These are phyloP conservation scores for Ilyonectria destructans DNA, from an alignment of 2,329 filamentous ascomycete genomes.

Conservation along the genomic window DNA sequence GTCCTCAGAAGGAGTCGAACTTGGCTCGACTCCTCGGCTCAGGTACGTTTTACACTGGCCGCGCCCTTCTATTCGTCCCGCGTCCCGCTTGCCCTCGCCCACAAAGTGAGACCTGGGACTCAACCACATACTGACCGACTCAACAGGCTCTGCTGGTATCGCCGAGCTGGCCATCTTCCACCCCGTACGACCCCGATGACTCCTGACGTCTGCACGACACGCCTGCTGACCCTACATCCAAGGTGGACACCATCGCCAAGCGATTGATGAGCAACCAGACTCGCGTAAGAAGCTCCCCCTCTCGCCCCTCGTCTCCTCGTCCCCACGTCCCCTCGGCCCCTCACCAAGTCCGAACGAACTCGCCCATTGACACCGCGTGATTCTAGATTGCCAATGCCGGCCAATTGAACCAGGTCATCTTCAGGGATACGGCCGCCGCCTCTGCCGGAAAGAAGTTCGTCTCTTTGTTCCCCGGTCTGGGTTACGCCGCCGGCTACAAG, in stretches of 20 bases:
- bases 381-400: conserved; percentile 56
- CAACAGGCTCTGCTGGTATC: conserved; percentile 90
- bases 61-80: background rate
- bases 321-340: background rate
- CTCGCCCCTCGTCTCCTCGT: background rate
- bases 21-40: conserved; percentile 91
- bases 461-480: conserved; percentile 95
- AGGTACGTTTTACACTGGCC: conserved; percentile 69
- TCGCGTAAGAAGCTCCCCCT: conserved; percentile 69
- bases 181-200: conserved; percentile 71
- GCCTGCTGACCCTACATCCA: conserved; percentile 38
- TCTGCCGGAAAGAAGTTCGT: conserved; percentile 85
- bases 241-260: conserved; percentile 99
- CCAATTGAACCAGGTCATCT: conserved; percentile 91
- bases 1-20: conserved; percentile 86
- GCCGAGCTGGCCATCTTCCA: conserved; percentile 95
- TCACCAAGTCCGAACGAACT: conserved; percentile 24
- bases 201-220: conserved; percentile 25
- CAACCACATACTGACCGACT: conserved; percentile 41
- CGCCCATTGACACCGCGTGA: conserved; percentile 36
- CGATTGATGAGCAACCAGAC: conserved; percentile 98
- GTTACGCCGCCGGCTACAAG: conserved; percentile 99
- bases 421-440: conserved; percentile 88
- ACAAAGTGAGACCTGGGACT: conserved; percentile 16
- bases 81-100: conserved; percentile 16